Evolutionary conservation across 2,329 filamentous ascomycete species (phyloP), one percentile per base, ranked within the genome.

Genomic region (Gaeumannomyces tritici): DNA sequence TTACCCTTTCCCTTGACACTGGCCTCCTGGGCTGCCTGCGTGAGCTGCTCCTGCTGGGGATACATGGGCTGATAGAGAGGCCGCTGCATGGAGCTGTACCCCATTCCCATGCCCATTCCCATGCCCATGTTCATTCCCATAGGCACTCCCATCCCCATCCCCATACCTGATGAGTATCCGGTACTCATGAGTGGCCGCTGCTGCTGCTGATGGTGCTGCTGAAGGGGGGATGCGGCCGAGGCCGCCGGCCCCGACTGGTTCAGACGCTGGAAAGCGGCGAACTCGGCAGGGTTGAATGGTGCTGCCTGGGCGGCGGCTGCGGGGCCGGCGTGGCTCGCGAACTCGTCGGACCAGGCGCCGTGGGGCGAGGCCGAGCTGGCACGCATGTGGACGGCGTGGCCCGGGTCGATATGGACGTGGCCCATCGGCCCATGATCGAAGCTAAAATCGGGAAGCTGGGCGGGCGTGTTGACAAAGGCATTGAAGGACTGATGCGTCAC

Each of bases 381-480:
- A 59, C 80, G 80, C 67, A 84, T 77, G 64, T 83, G 80, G 24
- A 78, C 74, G 65, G 75, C 76, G 60, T 83, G 81, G 54, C 62
- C 72, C 15, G 78, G 75, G 63, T 79, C 80, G 65, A 84, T 72
- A 63, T 77, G 78, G 58, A 81, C 73, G 62, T 75, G 75, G 65
- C 60, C 60, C 63, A 69, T 70, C 68, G 74, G 70, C 27, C 75
- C 77, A 59, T 79, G 79, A 63, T 81, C 79, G 70, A 82, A 77
- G 12, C 79, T 74, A 67, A 83, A 80, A 61, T 83, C 80, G 69
- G 83, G 80, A 61, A 86, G 74, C 59, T 68, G 77, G n/a, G 81
- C 87, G 62, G 84, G 85, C 71, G 95, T 89, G 72, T 96, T 91
- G 70, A 96, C 83, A 73, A 97, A 97, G 64, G 91, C 89, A 71